A percentile compares a stretch with the other conserved stretches of the same genome.
Evolutionary conservation across 176 grass and related monocot species (phyloP).

Genomic region (Aegilops speltoides): DNA sequence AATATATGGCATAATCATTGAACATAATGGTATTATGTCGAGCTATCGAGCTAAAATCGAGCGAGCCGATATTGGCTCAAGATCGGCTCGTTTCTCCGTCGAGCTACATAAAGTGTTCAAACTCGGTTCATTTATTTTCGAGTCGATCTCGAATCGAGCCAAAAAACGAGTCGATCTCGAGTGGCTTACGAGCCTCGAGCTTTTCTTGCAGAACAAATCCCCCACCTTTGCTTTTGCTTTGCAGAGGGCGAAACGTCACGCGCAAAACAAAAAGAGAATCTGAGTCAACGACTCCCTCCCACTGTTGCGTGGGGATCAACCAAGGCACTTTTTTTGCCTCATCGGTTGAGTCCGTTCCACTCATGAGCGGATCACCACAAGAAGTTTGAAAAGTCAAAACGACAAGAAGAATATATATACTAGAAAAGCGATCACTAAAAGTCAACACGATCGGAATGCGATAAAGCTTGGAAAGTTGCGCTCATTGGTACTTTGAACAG

Average conservation of each 20-base stretch:
- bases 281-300: neutral
- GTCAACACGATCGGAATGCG: constrained; percentile 16
- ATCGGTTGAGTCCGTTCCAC: neutral
- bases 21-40: too few relatives aligned
- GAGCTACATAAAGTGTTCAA: too few relatives aligned
- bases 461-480: neutral
- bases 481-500: neutral
- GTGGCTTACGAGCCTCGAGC: too few relatives aligned
- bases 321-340: neutral
- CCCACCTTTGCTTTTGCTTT: neutral
- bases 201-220: too few relatives aligned
- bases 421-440: neutral
- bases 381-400: constrained; percentile 17
- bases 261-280: neutral
- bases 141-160: too few relatives aligned
- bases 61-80: too few relatives aligned
- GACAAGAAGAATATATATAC: constrained; percentile 4
- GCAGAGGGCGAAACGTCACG: neutral
- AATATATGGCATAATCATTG: too few relatives aligned
- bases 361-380: constrained; percentile 13
- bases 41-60: too few relatives aligned
- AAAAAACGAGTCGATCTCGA: too few relatives aligned
- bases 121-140: too few relatives aligned
- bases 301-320: neutral
- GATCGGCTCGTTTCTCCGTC: too few relatives aligned